Evolutionary conservation across 176 grass and related monocot genomes (phyloP).

Genomic region (Carex kokanica): DNA sequence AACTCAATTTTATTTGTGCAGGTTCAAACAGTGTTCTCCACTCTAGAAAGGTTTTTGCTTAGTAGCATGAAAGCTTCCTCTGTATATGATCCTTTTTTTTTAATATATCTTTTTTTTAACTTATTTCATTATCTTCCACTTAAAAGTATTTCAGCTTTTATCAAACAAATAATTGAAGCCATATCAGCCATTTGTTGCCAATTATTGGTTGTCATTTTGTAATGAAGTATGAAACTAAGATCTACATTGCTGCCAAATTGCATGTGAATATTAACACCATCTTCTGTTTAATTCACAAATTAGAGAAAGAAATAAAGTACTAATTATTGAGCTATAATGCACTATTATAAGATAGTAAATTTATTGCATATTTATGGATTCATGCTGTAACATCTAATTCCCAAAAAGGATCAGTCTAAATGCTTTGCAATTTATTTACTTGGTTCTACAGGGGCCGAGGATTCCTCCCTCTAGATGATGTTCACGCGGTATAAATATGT

Average conservation of each 20-base stretch:
- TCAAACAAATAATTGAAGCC: constrained; percentile 2
- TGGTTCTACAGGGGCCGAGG: constrained; percentile 49
- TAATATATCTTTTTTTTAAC: constrained; percentile 10
- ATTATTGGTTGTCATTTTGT: neutral
- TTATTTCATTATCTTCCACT: neutral
- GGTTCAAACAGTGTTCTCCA: constrained; percentile 65
- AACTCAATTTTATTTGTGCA: constrained; percentile 33
- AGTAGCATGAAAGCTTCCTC: constrained; percentile 7
- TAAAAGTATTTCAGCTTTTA: neutral
- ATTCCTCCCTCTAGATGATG: constrained; percentile 75
- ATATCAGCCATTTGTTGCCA: neutral
- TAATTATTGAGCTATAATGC: neutral
- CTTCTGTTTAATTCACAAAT: neutral
- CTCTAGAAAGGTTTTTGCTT: constrained; percentile 52
- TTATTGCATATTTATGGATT: neutral
- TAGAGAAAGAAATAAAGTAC: neutral
- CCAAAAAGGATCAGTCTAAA: neutral
- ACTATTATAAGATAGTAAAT: neutral
- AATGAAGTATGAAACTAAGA: neutral
- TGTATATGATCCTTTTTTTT: constrained; percentile 6
- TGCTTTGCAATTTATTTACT: neutral
- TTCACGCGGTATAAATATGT: constrained; percentile 45
- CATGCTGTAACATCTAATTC: neutral
- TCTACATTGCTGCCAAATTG: neutral
- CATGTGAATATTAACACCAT: neutral